These are phyloP conservation scores for Tubosaeta sp. DNA, from an alignment of 768 basidiomycete genomes.

Conservation along the genomic window DNA sequence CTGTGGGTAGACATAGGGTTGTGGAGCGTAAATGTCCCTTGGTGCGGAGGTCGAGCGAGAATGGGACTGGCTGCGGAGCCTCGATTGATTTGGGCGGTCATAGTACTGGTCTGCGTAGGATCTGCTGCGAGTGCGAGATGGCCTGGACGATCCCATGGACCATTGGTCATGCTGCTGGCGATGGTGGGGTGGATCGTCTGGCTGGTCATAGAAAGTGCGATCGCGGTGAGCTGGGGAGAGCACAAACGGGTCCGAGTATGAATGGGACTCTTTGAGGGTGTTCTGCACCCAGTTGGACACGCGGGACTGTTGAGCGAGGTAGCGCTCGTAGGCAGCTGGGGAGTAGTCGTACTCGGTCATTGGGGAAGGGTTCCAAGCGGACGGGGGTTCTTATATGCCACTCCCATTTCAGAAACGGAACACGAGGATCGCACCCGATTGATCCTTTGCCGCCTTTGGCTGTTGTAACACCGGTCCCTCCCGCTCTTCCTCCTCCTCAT, in stretches of 20 bases:
- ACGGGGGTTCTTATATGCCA: neutral
- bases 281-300: slow-evolving; percentile 49
- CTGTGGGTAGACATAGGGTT: slow-evolving; percentile 19
- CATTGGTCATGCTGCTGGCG: slow-evolving; percentile 14
- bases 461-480: neutral
- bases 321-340: slow-evolving; percentile 47
- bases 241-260: slow-evolving; percentile 27
- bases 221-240: slow-evolving; percentile 30
- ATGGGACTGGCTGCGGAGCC: slow-evolving; percentile 24
- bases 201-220: slow-evolving; percentile 26
- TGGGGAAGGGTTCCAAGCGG: neutral
- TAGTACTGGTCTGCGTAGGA: slow-evolving; percentile 23
- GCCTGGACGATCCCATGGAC: slow-evolving; percentile 20
- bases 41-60: slow-evolving; percentile 17
- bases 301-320: slow-evolving; percentile 43
- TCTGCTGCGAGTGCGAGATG: slow-evolving; percentile 19
- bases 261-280: slow-evolving; percentile 33
- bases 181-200: neutral
- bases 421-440: slow-evolving; percentile 8
- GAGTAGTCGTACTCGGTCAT: slow-evolving; percentile 66
- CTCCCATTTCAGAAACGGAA: slow-evolving; percentile 5
- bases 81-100: slow-evolving; percentile 14
- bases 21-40: slow-evolving; percentile 17
- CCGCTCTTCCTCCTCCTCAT: slow-evolving; percentile 12
- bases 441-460: neutral